Evolutionary conservation across 192 early-diverging fungal genomes (phyloP), one percentile per base, ranked within the genome.

Genomic region (Oehlia diaphana): DNA sequence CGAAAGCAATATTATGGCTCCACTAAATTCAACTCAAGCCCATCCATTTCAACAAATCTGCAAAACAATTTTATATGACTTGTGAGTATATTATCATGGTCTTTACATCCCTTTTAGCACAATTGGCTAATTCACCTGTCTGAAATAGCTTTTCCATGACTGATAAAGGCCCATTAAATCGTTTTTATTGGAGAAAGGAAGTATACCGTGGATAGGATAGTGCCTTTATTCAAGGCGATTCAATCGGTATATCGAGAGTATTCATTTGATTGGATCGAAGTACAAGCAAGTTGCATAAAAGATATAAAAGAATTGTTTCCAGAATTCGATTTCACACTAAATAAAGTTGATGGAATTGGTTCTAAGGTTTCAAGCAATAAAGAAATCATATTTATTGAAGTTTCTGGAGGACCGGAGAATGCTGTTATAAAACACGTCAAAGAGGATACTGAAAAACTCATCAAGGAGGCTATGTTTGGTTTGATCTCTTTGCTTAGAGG

Each of bases 281-380:
- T 77, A 16, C 37, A 44, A 70, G n/a, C 42, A 68, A 33, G 49
- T 77, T 21, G 64, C 28, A 77, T 77, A 0, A 67, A 26, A 7
- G 63, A 77, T 49, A 35, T 28, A 19, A 77, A 77, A 19, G 37
- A 67, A 35, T 23, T 77, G 49, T 67, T 67, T 33, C 62, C 76
- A 69, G 76, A 69, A 61, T 69, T 78, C 26, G 76, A 78, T 69
- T 58, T 78, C 4, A 78, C 49, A 23, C 5, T 69, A 50, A 67
- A 78, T 31, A 78, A 78, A 78, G 77, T 23, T n/a, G 77, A 78
- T 70, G 77, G 77, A 19, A 69, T 78, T 70, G 44, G 42, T 2
- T 31, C 39, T 2, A 78, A 78, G 26, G 66, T 65, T 70, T 10
- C 37, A 53, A 69, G 31, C 67, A 78, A 78, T 3, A 78, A 78